Conservation (phyloP, 345 rosid species). For the Eucalyptus polybractea region DNA sequence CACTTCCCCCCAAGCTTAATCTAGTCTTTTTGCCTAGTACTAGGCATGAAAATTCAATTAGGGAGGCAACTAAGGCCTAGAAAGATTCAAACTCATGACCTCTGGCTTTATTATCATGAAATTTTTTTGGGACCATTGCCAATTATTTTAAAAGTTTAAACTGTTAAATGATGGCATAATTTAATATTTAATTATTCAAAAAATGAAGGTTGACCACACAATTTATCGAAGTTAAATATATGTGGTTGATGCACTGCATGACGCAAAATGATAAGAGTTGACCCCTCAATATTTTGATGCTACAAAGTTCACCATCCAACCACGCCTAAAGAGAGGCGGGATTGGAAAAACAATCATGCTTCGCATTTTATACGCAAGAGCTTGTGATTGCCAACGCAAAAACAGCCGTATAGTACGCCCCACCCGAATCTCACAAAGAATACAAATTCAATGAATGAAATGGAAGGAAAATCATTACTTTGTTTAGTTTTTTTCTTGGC, state of each 20-base stretch:
- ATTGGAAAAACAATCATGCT: not conserved
- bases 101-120: too few relatives aligned
- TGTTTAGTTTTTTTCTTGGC: not conserved
- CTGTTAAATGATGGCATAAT: too few relatives aligned
- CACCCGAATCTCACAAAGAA: not conserved
- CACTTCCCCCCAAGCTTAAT: too few relatives aligned
- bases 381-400: not conserved
- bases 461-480: not conserved
- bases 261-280: not conserved
- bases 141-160: too few relatives aligned
- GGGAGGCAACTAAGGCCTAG: too few relatives aligned
- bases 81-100: too few relatives aligned
- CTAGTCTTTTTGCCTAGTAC: too few relatives aligned
- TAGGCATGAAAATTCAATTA: too few relatives aligned
- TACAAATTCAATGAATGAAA: not conserved
- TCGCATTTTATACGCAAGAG: not conserved
- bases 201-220: not conserved
- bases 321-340: not conserved
- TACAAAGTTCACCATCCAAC: not conserved
- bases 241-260: not conserved
- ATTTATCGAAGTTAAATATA: not conserved
- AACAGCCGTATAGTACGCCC: not conserved
- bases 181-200: too few relatives aligned
- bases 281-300: not conserved
- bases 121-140: rapidly evolving